Conservation (phyloP, 2,329 filamentous ascomycete genomes). For the Nectriaceae sp. region DNA sequence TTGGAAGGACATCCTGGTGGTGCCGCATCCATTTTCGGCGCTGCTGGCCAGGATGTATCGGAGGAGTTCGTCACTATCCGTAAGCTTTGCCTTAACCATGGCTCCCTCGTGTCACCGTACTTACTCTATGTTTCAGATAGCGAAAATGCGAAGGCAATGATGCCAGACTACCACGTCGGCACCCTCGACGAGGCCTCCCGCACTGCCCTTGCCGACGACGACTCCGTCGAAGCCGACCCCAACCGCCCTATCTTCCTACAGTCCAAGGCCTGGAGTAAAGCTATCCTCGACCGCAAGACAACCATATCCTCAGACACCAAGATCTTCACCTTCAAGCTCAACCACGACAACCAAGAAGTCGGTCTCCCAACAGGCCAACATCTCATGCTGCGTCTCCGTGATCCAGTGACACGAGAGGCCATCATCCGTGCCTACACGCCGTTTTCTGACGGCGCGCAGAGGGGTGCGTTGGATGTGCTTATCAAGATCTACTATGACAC, state of each 20-base stretch:
- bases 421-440: slow-evolving; percentile 90
- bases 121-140: slow-evolving; percentile 62
- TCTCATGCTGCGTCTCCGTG: slow-evolving; percentile 77
- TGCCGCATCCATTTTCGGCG: slow-evolving; percentile 78
- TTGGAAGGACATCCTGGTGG: slow-evolving; percentile 84
- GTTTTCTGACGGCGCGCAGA: slow-evolving; percentile 62
- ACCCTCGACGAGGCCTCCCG: slow-evolving; percentile 63
- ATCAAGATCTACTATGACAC: slow-evolving; percentile 79
- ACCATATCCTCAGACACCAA: slow-evolving; percentile 75
- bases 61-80: slow-evolving; percentile 93
- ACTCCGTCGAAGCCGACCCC: slow-evolving; percentile 37
- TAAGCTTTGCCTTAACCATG: slow-evolving; percentile 50
- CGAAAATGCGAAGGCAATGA: slow-evolving; percentile 90
- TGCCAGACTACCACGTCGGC: slow-evolving; percentile 83
- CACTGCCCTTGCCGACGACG: slow-evolving; percentile 50
- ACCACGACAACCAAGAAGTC: slow-evolving; percentile 67
- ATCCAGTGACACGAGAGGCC: slow-evolving; percentile 68
- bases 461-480: slow-evolving; percentile 71
- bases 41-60: slow-evolving; percentile 78
- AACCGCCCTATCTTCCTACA: slow-evolving; percentile 69
- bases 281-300: slow-evolving; percentile 68
- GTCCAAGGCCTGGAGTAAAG: slow-evolving; percentile 71
- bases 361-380: slow-evolving; percentile 86
- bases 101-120: slow-evolving; percentile 4
- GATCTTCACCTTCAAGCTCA: slow-evolving; percentile 79